phyloP scores from a whole-genome alignment of 1,284 basidiomycete species.

The Boletus sp. region DNA sequence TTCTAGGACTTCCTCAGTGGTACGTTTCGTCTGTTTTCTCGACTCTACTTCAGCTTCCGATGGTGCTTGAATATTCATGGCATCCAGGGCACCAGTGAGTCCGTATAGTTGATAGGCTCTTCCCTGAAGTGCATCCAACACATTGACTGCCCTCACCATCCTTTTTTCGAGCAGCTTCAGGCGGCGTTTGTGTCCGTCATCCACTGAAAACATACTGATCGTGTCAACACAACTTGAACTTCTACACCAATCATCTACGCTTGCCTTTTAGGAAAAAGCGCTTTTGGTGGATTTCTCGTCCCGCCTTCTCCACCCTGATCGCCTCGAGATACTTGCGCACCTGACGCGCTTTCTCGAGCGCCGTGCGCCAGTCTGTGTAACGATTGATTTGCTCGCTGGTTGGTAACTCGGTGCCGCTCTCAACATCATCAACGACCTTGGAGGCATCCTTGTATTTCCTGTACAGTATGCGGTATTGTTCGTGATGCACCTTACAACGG shows the following conservation, averaged over 20 bases:
- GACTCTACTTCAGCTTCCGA: not conserved
- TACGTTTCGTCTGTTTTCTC: constrained; percentile 3
- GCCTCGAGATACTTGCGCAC: constrained; percentile 30
- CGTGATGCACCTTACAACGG: not conserved
- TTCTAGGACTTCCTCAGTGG: constrained; percentile 14
- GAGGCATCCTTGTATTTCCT: constrained; percentile 32
- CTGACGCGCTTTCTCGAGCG: constrained; percentile 24
- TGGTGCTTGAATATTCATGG: not conserved
- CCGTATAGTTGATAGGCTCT: constrained; percentile 23
- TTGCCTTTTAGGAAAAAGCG: constrained; percentile 29
- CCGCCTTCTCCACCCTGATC: constrained; percentile 30
- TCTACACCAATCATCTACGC: constrained; percentile 5
- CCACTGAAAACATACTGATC: constrained; percentile 16
- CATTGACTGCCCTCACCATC: constrained; percentile 27
- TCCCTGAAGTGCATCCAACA: constrained; percentile 21
- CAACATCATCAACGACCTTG: constrained; percentile 26
- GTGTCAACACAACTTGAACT: not conserved
- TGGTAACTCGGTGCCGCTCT: constrained; percentile 18
- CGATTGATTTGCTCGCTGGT: constrained; percentile 17
- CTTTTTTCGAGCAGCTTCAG: constrained; percentile 27
- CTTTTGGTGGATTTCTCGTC: constrained; percentile 25
- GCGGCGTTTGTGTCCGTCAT: constrained; percentile 29
- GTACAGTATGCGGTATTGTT: not conserved
- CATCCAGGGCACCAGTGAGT: not conserved
- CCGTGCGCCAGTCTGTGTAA: constrained; percentile 16